These are phyloP conservation scores for Irpex sp. DNA, from an alignment of 1,284 basidiomycete species.

Conservation along the genomic window DNA sequence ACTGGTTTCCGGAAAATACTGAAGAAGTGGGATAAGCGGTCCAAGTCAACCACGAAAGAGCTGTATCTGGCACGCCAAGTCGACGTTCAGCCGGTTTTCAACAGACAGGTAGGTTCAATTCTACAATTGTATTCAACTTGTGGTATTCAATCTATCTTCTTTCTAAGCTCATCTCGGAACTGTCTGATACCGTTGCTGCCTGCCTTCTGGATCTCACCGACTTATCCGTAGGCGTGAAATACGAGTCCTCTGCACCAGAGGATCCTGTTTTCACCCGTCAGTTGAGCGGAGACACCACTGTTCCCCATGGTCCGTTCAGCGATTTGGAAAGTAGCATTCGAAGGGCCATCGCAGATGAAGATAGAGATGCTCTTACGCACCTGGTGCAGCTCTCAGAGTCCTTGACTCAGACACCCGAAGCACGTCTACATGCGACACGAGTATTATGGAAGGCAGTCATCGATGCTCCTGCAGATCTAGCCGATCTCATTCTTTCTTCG, in stretches of 20 bases:
- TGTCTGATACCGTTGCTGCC: conserved; percentile 91
- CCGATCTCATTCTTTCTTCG: conserved; percentile 69
- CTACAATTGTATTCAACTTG: background rate
- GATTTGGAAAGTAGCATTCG: conserved; percentile 85
- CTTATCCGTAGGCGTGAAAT: conserved; percentile 66
- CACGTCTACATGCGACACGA: conserved; percentile 67
- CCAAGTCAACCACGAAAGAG: conserved; percentile 92
- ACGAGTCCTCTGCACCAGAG: conserved; percentile 50
- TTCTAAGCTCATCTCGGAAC: conserved; percentile 82
- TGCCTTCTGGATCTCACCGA: conserved; percentile 92
- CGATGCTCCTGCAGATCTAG: conserved; percentile 67
- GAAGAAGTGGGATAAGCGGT: conserved; percentile 99
- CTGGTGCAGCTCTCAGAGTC: conserved; percentile 70
- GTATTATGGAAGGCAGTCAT: conserved; percentile 90
- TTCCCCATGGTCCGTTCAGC: conserved; percentile 67
- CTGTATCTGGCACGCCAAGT: conserved; percentile 96
- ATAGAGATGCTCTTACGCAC: conserved; percentile 57
- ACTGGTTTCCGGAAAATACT: conserved; percentile 97
- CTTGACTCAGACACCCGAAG: conserved; percentile 51
- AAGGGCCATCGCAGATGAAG: conserved; percentile 62
- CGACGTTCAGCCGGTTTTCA: conserved; percentile 97
- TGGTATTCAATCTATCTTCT: background rate
- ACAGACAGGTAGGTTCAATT: conserved; percentile 69
- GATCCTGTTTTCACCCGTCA: conserved; percentile 64
- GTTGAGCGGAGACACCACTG: conserved; percentile 56